phyloP scores from a whole-genome alignment of 2,329 filamentous ascomycete species.

The Knufia petricola region DNA sequence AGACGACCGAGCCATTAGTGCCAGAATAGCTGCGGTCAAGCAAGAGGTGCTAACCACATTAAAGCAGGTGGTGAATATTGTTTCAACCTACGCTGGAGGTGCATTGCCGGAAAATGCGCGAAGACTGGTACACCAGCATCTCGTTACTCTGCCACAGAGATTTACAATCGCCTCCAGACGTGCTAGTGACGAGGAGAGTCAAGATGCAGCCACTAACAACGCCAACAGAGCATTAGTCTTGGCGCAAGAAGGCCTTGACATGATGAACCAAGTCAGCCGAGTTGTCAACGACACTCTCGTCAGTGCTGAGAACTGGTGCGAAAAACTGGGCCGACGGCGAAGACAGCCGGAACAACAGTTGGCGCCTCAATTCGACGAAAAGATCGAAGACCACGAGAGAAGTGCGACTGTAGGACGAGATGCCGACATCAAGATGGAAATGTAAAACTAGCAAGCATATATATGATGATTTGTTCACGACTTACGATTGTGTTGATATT shows the following conservation, averaged over 20 bases:
- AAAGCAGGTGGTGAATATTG: conserved; percentile 70
- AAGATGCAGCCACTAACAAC: conserved; percentile 43
- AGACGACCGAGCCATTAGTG: conserved; percentile 43
- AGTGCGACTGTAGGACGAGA: conserved; percentile 3
- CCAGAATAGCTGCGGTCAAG: conserved; percentile 58
- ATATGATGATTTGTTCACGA: conserved; percentile 1
- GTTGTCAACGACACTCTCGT: conserved; percentile 83
- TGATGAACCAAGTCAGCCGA: conserved; percentile 83
- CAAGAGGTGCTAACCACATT: conserved; percentile 67
- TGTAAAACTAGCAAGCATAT: conserved; percentile 9
- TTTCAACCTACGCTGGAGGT: conserved; percentile 84
- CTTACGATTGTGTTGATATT: neutral
- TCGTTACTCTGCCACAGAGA: conserved; percentile 73
- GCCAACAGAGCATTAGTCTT: conserved; percentile 75
- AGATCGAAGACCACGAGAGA: neutral
- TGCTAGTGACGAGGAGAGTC: conserved; percentile 31
- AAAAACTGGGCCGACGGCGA: conserved; percentile 54
- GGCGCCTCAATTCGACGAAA: conserved; percentile 1
- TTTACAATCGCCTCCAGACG: conserved; percentile 56
- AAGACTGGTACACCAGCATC: conserved; percentile 69
- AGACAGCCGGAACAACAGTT: conserved; percentile 10
- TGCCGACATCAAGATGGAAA: conserved; percentile 13
- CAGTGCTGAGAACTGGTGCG: conserved; percentile 86
- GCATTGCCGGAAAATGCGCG: conserved; percentile 82
- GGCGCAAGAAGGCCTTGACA: conserved; percentile 82